Evolutionary conservation across 192 early-diverging fungal species (phyloP), one percentile per base, ranked within the genome.

Genomic region (Coemansia sp.): DNA sequence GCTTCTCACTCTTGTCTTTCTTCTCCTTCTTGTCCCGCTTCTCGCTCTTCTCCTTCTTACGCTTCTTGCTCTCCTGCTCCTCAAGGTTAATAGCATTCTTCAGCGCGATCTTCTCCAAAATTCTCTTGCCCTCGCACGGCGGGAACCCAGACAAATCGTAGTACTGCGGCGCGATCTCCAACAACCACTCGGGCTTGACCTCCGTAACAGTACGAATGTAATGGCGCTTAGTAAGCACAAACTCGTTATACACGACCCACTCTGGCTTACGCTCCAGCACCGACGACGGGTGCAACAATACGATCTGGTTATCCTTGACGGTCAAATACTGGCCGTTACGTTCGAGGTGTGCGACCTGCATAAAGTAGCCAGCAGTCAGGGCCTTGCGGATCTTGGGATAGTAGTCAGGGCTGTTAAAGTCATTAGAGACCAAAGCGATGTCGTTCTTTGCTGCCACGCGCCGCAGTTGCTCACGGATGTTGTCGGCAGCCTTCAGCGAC

Each of bases 191-290:
- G 2, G 90, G 89, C 70, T 92, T 91, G 47, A 98, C 88, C 68
- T 93, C 92, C 0, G 94, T 93, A 40, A 90, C 91, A 0, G 95
- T 98, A 37, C 98, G 93, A 70, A 99, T 97, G 79, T 96, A 98
- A 79, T 98, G 94, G 61, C 94, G 90, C 47, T 90, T 89, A 10
- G 98, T 99, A 49, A 99, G 77, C 9, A 98, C 98, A 89, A 96
- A 99, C 80, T 99, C 98, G 69, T 99, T 97, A 85, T 98, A 99
- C 39, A 98, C 78, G 2, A 98, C 95, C 98, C 98, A 99, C 80
- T 98, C 96, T n/a, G 96, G 93, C 64, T 95, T 95, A 66, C 90
- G 89, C 59, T 88, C 89, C 32, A 99, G 78, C 70, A 90, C 89
- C 28, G 91, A 93, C 37, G 95, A 96, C 26, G 96, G 97, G 69